These are phyloP conservation scores for Rhodotorula sp. DNA, from an alignment of 1,284 basidiomycete genomes.

Conservation along the genomic window DNA sequence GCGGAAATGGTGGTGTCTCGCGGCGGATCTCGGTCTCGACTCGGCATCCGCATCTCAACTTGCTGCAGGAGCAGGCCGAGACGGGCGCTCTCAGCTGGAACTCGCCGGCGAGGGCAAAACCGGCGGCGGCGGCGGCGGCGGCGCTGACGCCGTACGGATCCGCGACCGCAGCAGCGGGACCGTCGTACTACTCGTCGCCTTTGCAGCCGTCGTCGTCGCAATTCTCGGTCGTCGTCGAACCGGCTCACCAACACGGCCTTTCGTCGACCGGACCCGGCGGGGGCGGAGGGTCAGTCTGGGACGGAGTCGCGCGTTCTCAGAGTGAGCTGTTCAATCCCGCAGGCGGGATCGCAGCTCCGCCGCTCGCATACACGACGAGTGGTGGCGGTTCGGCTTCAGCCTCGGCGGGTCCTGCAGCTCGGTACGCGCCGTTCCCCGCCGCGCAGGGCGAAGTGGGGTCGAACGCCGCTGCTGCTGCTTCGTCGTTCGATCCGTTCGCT, in stretches of 20 bases:
- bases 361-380: conserved; percentile 21
- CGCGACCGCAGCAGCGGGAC: not conserved
- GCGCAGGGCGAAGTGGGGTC: not conserved
- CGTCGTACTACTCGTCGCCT: conserved; percentile 27
- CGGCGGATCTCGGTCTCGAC: conserved; percentile 72
- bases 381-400: not conserved
- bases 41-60: conserved; percentile 82
- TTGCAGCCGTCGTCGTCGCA: conserved; percentile 10
- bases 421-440: conserved; percentile 20
- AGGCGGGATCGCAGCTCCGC: conserved; percentile 17
- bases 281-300: not conserved
- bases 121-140: not conserved
- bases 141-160: not conserved
- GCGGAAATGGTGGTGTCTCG: conserved; percentile 19
- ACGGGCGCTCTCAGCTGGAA: conserved; percentile 50
- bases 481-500: not conserved
- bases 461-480: too few species aligned
- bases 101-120: conserved; percentile 48
- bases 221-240: conserved; percentile 39
- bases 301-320: not conserved
- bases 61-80: conserved; percentile 69
- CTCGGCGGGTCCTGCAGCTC: not conserved
- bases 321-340: conserved; percentile 21
- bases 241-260: not conserved
- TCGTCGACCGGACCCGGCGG: not conserved